Base-by-base conservation (phyloP, 768 basidiomycete species). In the Podaxis sp. region DNA sequence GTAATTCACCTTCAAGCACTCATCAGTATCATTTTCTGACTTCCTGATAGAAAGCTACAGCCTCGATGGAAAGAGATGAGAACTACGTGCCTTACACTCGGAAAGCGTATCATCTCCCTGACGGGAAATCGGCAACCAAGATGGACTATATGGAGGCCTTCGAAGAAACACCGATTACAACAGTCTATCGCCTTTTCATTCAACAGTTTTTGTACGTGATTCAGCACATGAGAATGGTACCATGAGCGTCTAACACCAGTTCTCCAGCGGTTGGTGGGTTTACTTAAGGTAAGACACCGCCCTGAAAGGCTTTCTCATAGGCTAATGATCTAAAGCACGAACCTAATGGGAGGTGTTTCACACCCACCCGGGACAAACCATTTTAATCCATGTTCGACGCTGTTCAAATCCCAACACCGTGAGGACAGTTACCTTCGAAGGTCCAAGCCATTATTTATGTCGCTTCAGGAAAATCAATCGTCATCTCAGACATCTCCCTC, bases 31-130 rank as follows among this genome's bases (percentile, higher is more conserved):
- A 54, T 36, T 17, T 46, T 28, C 44, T 26, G 64, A 40, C 37
- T 0, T 13, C 38, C 3, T 6, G 46, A n/a, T 56, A 81, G 80
- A 80, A 80, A 77, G 87, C 87, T 66, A 88, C 89, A 60, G 84
- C 84, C 46, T 89, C 89, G 0, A 89, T 91, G 75, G 88, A 89
- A 69, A 77, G 86, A 17, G 91, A 94, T 68, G 89, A 92, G 71
- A 91, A 90, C 66, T 89, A 86, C 62, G 83, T 90, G 4, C 88
- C 87, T 50, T 77, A 80, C 60, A 74, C 74, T 56, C 76, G 75
- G 41, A 74, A 73, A 58, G 74, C 78, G 61, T 80, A 72, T 63
- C 73, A 74, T 28, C 71, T 84, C 4, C 82, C 83, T 0, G 67
- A 74, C 4, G 73, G 77, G 65, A 71, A 71, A 53, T 69, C 67